Conservation (phyloP, 768 basidiomycete genomes). For the Mycena galericulata region DNA sequence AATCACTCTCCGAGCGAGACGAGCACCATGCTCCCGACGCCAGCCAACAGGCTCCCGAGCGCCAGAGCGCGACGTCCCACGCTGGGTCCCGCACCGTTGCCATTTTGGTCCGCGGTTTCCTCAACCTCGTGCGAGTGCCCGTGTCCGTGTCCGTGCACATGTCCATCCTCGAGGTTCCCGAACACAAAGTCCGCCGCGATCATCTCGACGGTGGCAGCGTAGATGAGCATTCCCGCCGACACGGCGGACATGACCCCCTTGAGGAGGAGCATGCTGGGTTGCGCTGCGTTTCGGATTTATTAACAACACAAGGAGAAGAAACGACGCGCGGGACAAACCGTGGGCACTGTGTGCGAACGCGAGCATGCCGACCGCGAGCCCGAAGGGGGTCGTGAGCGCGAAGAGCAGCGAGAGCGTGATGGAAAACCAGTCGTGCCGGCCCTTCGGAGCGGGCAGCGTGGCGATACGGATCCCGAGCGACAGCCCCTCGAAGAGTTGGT, state of each 20-base stretch:
- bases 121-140: constrained; percentile 30
- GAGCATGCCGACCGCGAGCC: constrained; percentile 71
- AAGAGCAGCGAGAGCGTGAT: constrained; percentile 71
- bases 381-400: constrained; percentile 79
- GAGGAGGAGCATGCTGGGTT: constrained; percentile 59
- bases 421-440: constrained; percentile 54
- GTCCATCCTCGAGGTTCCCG: constrained; percentile 57
- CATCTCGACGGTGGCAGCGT: constrained; percentile 89
- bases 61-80: constrained; percentile 64
- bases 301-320: constrained; percentile 14
- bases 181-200: constrained; percentile 88
- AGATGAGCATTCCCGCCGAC: constrained; percentile 87
- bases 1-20: constrained; percentile 60
- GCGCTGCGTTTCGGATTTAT: constrained; percentile 37
- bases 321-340: background rate
- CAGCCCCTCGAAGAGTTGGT: constrained; percentile 87
- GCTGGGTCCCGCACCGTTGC: constrained; percentile 30
- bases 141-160: constrained; percentile 37
- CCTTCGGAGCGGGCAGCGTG: constrained; percentile 21
- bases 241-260: constrained; percentile 86
- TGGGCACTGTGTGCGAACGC: constrained; percentile 52
- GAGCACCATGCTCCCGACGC: constrained; percentile 72
- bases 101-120: constrained; percentile 31
- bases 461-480: constrained; percentile 77
- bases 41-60: constrained; percentile 69